These are phyloP conservation scores for Effrenium voratum DNA, from an alignment of 73 alveolate genomes.

Conservation along the genomic window DNA sequence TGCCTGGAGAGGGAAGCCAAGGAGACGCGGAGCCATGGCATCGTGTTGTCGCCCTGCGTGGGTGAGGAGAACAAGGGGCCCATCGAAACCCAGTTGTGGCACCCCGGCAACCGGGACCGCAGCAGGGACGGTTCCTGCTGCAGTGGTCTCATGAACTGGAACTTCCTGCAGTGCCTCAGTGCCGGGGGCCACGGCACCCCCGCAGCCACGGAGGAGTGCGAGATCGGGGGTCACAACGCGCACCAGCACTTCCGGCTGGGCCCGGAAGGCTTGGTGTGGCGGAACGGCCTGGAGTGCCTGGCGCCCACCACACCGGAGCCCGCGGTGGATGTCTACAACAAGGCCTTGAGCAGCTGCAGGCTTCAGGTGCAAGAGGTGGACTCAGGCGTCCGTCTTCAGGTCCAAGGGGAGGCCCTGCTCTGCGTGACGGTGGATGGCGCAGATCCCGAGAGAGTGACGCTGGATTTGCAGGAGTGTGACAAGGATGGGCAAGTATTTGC, in stretches of 20 bases:
- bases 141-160: constrained; percentile 92
- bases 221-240: constrained; percentile 50
- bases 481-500: neutral
- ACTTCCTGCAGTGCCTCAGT: constrained; percentile 67
- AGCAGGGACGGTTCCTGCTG: constrained; percentile 41
- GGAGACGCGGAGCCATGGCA: constrained; percentile 39
- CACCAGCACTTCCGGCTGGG: constrained; percentile 3
- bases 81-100: constrained; percentile 78
- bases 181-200: neutral
- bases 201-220: constrained; percentile 70
- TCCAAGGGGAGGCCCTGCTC: too few species aligned
- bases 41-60: constrained; percentile 69
- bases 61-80: constrained; percentile 21
- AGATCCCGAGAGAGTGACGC: neutral
- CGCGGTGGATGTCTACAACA: too few species aligned
- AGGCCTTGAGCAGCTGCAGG: too few species aligned
- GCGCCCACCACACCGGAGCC: neutral
- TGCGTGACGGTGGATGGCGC: too few species aligned
- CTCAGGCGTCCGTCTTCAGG: too few species aligned
- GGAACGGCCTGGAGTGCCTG: constrained; percentile 26
- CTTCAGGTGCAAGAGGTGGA: too few species aligned
- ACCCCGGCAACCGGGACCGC: constrained; percentile 62
- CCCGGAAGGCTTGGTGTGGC: constrained; percentile 41
- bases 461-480: constrained; percentile 14
- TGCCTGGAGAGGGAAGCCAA: constrained; percentile 83